Base-by-base conservation (phyloP, 1,284 basidiomycete genomes). In the Moesziomyces globuligerus region DNA sequence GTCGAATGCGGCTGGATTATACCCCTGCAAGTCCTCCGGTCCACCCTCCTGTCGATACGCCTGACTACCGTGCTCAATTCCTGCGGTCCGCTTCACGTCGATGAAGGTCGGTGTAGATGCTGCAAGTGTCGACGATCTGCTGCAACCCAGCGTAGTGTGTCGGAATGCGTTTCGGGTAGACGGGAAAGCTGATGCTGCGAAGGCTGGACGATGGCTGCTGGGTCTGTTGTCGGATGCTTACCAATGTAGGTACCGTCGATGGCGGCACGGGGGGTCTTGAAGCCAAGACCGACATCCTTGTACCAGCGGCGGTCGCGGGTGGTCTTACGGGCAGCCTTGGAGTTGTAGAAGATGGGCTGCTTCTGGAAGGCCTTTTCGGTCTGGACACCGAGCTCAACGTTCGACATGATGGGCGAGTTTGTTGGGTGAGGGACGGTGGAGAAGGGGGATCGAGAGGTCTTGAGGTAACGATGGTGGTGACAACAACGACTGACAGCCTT, bases 221-320 rank as follows among this genome's bases (percentile, higher is more conserved):
- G 15, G 18, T 18, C n/a, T 13, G n/a, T 25, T 60, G 57, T 48
- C 50, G 51, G 34, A 44, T 59, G 61, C 78, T 68, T 73, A 80
- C 78, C 93, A 83, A 98, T 93, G 87, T 98, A 99, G 79, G 92
- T 91, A 82, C 94, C 96, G 75, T 89, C 93, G 84, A 98, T 93
- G 66, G 96, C 96, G 83, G 98, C 95, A 80, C 89, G 81, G 61
- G 96, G 96, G 56, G 94, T 98, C 89, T 85, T 83, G 79, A 83
- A 82, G 57, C 81, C 81, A 49, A 83, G 78, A 64, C 81, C 81
- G 54, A 83, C 80, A 77, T 83, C 81, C 80, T 98, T 98, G 88
- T 93, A 97, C 96, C 96, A 99, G 84, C 96, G 88, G 89, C 91
- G 95, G 78, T 93, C 91, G 88, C 91, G 97, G 79, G 93, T 93